Evolutionary conservation across 2,329 filamentous ascomycete genomes (phyloP).

Genomic region (Diatrype stigma): DNA sequence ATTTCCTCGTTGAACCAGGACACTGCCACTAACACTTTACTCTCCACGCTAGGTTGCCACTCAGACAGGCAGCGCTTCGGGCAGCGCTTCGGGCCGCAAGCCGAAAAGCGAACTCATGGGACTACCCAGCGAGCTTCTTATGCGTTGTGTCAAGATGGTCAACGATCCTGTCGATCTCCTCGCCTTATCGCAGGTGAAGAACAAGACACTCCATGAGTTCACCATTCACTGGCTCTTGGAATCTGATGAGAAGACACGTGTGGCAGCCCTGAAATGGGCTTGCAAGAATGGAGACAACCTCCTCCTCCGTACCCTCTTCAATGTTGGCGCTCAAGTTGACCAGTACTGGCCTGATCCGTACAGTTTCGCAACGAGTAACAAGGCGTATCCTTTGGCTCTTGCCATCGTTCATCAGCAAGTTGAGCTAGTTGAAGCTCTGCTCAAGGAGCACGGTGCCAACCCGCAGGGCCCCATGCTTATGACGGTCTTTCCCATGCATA

Average conservation of each 20-base stretch:
- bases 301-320: background rate
- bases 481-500: background rate
- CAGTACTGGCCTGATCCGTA: background rate
- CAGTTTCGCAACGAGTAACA: too few relatives aligned
- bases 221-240: background rate
- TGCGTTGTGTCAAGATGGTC: background rate
- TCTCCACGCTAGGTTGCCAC: too few relatives aligned
- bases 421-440: background rate
- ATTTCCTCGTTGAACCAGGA: too few relatives aligned
- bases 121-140: background rate
- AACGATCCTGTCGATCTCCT: background rate
- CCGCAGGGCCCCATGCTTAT: background rate
- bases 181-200: background rate
- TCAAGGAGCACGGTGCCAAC: background rate
- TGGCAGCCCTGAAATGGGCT: background rate
- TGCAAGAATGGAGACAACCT: background rate
- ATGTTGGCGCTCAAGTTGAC: background rate
- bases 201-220: background rate
- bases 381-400: background rate
- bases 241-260: background rate
- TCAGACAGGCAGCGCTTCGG: too few relatives aligned
- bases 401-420: background rate
- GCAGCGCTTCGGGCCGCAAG: too few relatives aligned
- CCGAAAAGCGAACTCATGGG: too few relatives aligned
- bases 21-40: too few relatives aligned